These are phyloP conservation scores for Ascochyta lentis DNA, from an alignment of 2,329 filamentous ascomycete genomes.

Conservation along the genomic window DNA sequence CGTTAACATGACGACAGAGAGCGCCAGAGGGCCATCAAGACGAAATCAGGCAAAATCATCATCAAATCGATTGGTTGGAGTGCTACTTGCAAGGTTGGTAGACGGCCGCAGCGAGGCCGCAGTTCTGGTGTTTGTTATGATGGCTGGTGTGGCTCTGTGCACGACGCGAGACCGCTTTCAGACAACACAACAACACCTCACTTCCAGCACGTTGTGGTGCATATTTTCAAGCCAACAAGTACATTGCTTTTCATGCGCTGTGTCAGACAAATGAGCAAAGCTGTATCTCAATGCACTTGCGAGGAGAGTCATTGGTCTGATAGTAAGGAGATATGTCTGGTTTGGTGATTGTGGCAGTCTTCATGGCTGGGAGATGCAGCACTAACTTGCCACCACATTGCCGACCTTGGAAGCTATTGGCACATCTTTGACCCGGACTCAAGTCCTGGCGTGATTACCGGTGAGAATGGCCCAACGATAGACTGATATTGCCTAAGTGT, in stretches of 20 bases:
- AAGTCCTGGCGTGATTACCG: conserved; percentile 43
- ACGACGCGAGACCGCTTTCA: conserved; percentile 37
- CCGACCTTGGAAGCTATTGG: conserved; percentile 27
- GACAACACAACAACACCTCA: conserved; percentile 40
- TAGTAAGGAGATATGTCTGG: conserved; percentile 33
- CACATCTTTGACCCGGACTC: conserved; percentile 29
- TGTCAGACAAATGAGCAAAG: conserved; percentile 18
- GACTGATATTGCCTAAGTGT: conserved; percentile 43
- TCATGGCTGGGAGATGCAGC: conserved; percentile 21
- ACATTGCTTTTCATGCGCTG: conserved; percentile 2
- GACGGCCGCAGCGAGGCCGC: conserved; percentile 39
- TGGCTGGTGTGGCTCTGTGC: conserved; percentile 41
- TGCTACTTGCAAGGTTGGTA: conserved; percentile 41
- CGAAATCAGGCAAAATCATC: conserved; percentile 29
- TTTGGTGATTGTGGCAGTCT: conserved; percentile 38
- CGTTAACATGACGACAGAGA: conserved; percentile 27
- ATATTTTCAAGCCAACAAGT: conserved; percentile 1
- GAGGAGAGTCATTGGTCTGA: conserved; percentile 40
- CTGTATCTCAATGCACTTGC: conserved; percentile 35
- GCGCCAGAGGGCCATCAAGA: conserved; percentile 25
- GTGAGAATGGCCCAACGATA: conserved; percentile 39
- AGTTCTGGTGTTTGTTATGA: conserved; percentile 44
- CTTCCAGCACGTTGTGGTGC: conserved; percentile 16
- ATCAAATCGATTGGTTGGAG: conserved; percentile 38
- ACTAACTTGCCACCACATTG: conserved; percentile 44